phyloP scores from a whole-genome alignment of 1,284 basidiomycete genomes.

The Ustilago sp. region DNA sequence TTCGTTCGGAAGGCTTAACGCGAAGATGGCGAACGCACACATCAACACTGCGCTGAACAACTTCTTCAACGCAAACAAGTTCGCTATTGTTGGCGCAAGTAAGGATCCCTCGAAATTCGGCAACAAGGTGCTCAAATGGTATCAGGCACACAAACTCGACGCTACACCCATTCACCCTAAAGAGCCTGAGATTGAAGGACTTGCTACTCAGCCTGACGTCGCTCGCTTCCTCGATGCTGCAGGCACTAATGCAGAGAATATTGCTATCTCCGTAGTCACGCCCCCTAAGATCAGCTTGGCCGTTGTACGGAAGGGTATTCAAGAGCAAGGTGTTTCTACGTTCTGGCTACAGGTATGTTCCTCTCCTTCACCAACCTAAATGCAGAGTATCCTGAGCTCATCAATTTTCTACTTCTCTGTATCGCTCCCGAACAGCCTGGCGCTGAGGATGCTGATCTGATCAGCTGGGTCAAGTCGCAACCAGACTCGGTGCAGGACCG shows the following conservation, averaged over 20 bases:
- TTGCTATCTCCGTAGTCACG: conserved; percentile 65
- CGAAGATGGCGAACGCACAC: conserved; percentile 38
- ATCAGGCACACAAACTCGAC: conserved; percentile 52
- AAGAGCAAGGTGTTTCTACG: conserved; percentile 48
- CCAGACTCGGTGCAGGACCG: conserved; percentile 50
- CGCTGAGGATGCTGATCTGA: conserved; percentile 58
- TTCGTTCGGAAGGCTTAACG: neutral
- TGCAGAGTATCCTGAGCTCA: neutral
- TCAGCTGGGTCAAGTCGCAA: conserved; percentile 58
- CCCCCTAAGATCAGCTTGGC: conserved; percentile 60
- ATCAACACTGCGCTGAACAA: conserved; percentile 38
- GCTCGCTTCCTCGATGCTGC: conserved; percentile 32
- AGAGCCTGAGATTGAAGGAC: conserved; percentile 52
- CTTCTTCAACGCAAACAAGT: conserved; percentile 59
- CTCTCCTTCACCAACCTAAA: neutral
- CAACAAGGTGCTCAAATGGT: conserved; percentile 67
- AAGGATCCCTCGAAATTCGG: conserved; percentile 63
- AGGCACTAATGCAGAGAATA: conserved; percentile 27
- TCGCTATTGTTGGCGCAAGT: conserved; percentile 63
- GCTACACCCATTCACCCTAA: conserved; percentile 64
- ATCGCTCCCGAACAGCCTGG: conserved; percentile 36
- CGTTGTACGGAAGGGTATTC: conserved; percentile 53
- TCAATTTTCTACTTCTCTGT: neutral
- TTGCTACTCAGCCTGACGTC: conserved; percentile 30
- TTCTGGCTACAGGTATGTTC: conserved; percentile 63